Conservation (phyloP, 1,284 basidiomycete species). For the Cutaneotrichosporon cutaneum region DNA sequence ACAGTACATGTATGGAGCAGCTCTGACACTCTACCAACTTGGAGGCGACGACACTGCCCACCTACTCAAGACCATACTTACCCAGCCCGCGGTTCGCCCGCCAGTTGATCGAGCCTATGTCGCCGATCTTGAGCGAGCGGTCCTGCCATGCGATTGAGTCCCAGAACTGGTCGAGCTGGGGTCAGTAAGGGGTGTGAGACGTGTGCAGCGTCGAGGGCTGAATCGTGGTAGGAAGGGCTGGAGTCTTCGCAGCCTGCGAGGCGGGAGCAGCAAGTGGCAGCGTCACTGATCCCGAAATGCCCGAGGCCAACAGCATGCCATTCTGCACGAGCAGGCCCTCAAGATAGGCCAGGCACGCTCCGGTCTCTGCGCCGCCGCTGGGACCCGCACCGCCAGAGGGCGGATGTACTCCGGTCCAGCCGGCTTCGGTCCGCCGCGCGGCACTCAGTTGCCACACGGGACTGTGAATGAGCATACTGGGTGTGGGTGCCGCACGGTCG, state of each 20-base stretch:
- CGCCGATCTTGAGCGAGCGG: neutral
- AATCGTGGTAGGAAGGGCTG: no score
- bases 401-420: neutral
- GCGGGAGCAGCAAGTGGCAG: no score
- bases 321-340: conserved; percentile 2
- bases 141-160: conserved; percentile 5
- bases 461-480: conserved; percentile 3
- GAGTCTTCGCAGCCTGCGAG: no score
- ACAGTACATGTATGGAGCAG: neutral
- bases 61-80: neutral
- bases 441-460: conserved; percentile 20
- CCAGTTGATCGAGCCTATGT: conserved; percentile 11
- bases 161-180: conserved; percentile 14
- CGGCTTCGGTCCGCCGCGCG: neutral
- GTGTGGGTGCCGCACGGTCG: no score
- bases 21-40: neutral
- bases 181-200: neutral
- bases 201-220: conserved; percentile 2
- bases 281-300: neutral
- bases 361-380: neutral
- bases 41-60: no score
- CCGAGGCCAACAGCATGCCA: neutral
- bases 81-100: conserved; percentile 1
- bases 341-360: conserved; percentile 1
- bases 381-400: no score